These are phyloP conservation scores for Fusarium penzigii DNA, from an alignment of 2,329 filamentous ascomycete species.

Conservation along the genomic window DNA sequence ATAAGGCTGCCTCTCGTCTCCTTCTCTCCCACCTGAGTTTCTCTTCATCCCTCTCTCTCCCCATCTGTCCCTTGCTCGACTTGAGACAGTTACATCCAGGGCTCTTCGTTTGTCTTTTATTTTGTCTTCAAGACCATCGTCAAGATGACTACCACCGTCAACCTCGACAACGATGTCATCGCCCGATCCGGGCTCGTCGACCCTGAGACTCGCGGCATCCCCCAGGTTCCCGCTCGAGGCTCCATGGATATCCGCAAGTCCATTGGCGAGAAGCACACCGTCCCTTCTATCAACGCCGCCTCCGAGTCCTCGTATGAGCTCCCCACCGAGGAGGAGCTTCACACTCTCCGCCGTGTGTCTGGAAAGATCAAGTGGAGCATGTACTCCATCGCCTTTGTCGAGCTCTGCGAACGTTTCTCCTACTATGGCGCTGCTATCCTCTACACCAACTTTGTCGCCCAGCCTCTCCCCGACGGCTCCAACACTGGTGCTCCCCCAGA, in stretches of 20 bases:
- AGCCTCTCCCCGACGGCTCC: slow-evolving; percentile 54
- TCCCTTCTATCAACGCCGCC: slow-evolving; percentile 23
- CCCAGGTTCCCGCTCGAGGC: slow-evolving; percentile 28
- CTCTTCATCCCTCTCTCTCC: slow-evolving; percentile 4
- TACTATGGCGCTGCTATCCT: slow-evolving; percentile 73
- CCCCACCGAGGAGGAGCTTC: slow-evolving; percentile 64
- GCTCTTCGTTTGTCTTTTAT: neutral
- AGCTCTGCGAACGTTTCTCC: slow-evolving; percentile 75
- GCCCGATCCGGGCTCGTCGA: slow-evolving; percentile 35
- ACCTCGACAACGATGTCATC: slow-evolving; percentile 40
- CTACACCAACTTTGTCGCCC: slow-evolving; percentile 67
- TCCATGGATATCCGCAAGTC: slow-evolving; percentile 30
- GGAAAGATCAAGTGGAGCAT: slow-evolving; percentile 65
- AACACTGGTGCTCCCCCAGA: slow-evolving; percentile 50
- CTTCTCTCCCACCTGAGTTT: slow-evolving; percentile 3
- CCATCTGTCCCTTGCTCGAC: neutral
- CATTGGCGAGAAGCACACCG: slow-evolving; percentile 3
- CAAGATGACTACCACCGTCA: slow-evolving; percentile 37
- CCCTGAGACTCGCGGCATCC: slow-evolving; percentile 32
- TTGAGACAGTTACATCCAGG: neutral
- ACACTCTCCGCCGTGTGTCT: slow-evolving; percentile 62
- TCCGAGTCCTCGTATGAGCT: slow-evolving; percentile 30
- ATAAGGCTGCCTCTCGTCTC: slow-evolving; percentile 9
- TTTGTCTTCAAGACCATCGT: neutral
- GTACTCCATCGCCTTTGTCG: slow-evolving; percentile 71